phyloP scores from a whole-genome alignment of 768 basidiomycete species.

The Roridomyces roridus region DNA sequence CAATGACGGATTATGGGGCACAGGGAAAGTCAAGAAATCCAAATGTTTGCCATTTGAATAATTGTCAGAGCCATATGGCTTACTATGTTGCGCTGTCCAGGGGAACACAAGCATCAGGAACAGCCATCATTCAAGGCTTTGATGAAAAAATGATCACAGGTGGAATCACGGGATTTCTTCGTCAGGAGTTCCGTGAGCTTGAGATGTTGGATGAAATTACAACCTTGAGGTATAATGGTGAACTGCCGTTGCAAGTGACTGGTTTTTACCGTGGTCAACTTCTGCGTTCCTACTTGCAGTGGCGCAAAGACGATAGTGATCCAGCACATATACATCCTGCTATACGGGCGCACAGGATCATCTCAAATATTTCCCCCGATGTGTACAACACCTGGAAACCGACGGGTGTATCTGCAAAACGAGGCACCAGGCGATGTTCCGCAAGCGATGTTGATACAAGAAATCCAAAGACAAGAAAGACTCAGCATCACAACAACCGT shows the following conservation, averaged over 20 bases:
- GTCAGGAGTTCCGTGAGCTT: constrained; percentile 41
- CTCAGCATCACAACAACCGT: no score
- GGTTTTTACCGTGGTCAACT: neutral
- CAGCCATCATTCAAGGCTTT: constrained; percentile 35
- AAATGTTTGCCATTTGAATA: constrained; percentile 23
- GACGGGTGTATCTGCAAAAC: no score
- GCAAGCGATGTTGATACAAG: no score
- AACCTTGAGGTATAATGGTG: constrained; percentile 23
- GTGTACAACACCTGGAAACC: no score
- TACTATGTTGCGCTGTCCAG: constrained; percentile 40
- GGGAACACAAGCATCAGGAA: constrained; percentile 25
- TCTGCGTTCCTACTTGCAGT: no score
- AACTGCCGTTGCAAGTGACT: constrained; percentile 20
- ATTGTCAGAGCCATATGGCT: constrained; percentile 28
- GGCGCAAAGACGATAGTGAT: no score
- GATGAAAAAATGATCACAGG: constrained; percentile 30
- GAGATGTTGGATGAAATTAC: constrained; percentile 44
- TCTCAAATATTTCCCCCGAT: no score
- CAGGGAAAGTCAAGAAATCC: constrained; percentile 2
- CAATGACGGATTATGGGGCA: neutral
- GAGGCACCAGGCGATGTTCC: no score
- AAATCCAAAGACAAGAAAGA: no score
- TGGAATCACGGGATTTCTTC: constrained; percentile 31
- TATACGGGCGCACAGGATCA: no score
- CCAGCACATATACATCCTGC: neutral